Evolutionary conservation across 139 green algal genomes (phyloP), one percentile per base, ranked within the genome.

Genomic region (Volvox reticuliferus): DNA sequence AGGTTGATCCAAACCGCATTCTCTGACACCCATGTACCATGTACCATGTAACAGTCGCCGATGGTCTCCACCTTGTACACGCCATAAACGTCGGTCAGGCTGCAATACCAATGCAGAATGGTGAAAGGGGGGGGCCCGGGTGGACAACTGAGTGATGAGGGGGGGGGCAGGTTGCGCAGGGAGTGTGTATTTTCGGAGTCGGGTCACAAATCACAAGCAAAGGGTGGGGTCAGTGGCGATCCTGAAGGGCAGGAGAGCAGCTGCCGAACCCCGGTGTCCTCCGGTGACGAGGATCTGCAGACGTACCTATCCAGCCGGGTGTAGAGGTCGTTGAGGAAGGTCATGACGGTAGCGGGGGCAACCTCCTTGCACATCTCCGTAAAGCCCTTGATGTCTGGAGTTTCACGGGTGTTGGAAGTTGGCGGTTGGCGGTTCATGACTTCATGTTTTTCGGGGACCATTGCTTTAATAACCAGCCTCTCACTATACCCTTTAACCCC

Each of bases 11-110:
- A 5, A 55, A 55, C 9, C 44, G 44, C 9, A 9, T 9, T 9
- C 5, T 55, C 5, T 9, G 9, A 55, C 44, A 55, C 44, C 44
- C 44, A 55, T 55, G 44, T 9, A 55, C 44, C 44, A 79, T 35
- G 37, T 61, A 92, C 93, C 93, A 95, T 93, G 88, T 94, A 94
- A 91, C 91, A 95, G 81, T 95, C 93, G 2, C 93, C 93, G 55
- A 95, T 93, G 16, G 92, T 96, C 86, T 95, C 92, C 73, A 94
- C 89, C 85, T 94, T 95, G 90, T 93, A 94, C n/a, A 94, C 88
- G 37, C 82, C 88, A 50, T 93, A 82, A 68, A 88, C 73, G 28
- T 95, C 92, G 1, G 79, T 78, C 68, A 95, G 86, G 35, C 79
- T 86, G 22, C 16, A 62, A 50, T 1, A 33, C 28, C 81, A 28